Evolutionary conservation across 306 rosid genomes (phyloP).

Genomic region (Dalbergia oliveri): DNA sequence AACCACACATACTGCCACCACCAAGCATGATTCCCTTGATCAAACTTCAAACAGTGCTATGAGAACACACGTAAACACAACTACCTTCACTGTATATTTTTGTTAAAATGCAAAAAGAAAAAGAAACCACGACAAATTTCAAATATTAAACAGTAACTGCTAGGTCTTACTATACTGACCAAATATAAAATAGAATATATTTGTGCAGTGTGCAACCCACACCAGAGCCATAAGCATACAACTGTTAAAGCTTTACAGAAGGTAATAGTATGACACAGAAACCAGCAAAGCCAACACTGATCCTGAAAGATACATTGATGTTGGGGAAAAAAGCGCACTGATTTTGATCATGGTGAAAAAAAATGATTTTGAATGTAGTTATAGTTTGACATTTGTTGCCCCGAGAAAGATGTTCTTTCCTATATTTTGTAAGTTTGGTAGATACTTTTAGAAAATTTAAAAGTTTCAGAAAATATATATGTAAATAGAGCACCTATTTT

Average conservation of each 20-base stretch:
- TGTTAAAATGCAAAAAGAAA: no score
- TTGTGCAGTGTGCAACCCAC: no score
- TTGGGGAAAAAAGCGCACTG: no score
- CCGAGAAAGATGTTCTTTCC: neutral
- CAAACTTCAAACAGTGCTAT: neutral
- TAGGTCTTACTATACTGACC: no score
- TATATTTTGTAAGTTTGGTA: neutral
- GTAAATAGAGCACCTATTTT: neutral
- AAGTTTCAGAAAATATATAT: neutral
- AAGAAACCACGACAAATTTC: no score
- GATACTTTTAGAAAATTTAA: slow-evolving; percentile 13
- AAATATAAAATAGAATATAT: no score
- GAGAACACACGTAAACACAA: no score
- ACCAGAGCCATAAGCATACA: no score
- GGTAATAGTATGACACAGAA: neutral
- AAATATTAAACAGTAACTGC: no score
- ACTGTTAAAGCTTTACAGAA: no score
- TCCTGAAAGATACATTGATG: neutral
- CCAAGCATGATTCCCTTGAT: neutral
- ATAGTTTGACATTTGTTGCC: slow-evolving; percentile 4
- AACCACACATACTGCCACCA: neutral
- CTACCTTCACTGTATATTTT: no score
- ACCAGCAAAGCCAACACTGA: neutral
- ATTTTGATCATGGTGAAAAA: no score
- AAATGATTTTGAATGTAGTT: neutral